Evolutionary conservation across 208 protist genomes (phyloP).

Genomic region (Phytomonas sp.): DNA sequence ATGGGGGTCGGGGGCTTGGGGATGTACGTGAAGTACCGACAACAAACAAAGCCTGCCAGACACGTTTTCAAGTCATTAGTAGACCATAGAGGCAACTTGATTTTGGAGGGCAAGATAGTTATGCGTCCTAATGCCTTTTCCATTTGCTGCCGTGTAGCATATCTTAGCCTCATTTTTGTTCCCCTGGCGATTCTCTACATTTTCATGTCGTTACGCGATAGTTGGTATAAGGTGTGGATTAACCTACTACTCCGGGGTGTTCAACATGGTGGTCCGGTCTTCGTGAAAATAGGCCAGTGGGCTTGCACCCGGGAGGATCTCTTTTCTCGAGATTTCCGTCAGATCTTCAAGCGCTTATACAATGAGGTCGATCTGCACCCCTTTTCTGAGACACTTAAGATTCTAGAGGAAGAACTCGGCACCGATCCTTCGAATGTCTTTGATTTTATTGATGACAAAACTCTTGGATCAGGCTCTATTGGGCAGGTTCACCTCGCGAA

Average conservation of each 20-base stretch:
- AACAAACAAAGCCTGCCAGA: conserved; percentile 30
- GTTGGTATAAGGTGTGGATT: conserved; percentile 68
- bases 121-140: conserved; percentile 20
- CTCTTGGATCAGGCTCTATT: conserved; percentile 85
- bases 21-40: conserved; percentile 63
- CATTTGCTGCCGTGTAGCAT: conserved; percentile 40
- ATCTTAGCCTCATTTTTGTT: conserved; percentile 65
- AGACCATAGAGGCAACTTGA: conserved; percentile 48
- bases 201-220: conserved; percentile 42
- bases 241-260: conserved; percentile 56
- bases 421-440: conserved; percentile 53
- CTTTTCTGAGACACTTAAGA: conserved; percentile 51
- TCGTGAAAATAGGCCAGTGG: conserved; percentile 90
- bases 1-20: conserved; percentile 34
- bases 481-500: conserved; percentile 86
- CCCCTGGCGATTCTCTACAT: conserved; percentile 67
- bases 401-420: conserved; percentile 70
- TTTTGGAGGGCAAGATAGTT: conserved; percentile 50
- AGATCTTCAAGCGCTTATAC: conserved; percentile 72
- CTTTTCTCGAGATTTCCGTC: conserved; percentile 71
- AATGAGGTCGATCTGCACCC: conserved; percentile 73
- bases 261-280: conserved; percentile 76
- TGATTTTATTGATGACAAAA: conserved; percentile 43
- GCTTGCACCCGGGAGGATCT: conserved; percentile 84
- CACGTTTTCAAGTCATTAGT: conserved; percentile 62